Evolutionary conservation across 2,329 filamentous ascomycete genomes (phyloP).

Genomic region (Fonsecaea monophora): DNA sequence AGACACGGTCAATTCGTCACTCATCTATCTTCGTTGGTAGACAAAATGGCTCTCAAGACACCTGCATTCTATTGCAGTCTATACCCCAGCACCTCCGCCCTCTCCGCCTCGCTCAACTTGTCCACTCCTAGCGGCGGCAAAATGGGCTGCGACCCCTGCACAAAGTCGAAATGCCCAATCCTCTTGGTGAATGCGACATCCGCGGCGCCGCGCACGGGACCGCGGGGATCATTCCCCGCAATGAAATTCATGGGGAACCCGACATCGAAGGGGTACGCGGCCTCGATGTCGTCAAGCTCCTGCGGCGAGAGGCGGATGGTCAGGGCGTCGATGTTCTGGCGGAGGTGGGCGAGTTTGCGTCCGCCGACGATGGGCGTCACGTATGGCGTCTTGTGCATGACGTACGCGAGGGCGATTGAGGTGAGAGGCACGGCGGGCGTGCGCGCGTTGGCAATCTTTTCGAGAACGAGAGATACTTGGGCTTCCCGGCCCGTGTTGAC

Average conservation of each 20-base stretch:
- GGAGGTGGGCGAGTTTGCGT: conserved; percentile 60
- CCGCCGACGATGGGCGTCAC: conserved; percentile 63
- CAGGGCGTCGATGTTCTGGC: conserved; percentile 64
- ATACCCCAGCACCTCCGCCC: conserved; percentile 21
- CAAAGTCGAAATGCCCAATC: conserved; percentile 32
- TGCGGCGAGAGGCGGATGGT: conserved; percentile 57
- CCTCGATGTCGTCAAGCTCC: conserved; percentile 63
- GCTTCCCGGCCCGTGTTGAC: conserved; percentile 31
- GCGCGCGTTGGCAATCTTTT: conserved; percentile 34
- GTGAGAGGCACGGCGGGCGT: conserved; percentile 27
- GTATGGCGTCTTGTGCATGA: conserved; percentile 59
- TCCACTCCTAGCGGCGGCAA: conserved; percentile 19
- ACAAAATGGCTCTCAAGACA: conserved; percentile 24
- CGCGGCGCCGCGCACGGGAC: conserved; percentile 16
- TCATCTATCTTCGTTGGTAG: conserved; percentile 46
- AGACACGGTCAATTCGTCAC: conserved; percentile 32
- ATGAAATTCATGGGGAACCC: conserved; percentile 62
- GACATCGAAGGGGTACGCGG: conserved; percentile 59
- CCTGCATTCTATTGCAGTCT: background rate
- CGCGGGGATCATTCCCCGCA: conserved; percentile 13
- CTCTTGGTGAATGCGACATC: conserved; percentile 26
- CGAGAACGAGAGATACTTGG: conserved; percentile 35
- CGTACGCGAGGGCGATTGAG: conserved; percentile 57
- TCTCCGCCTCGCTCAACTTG: conserved; percentile 20
- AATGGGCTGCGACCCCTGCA: conserved; percentile 20